These are phyloP conservation scores for Stygiomarasmius scandens DNA, from an alignment of 1,284 basidiomycete species.

Conservation along the genomic window DNA sequence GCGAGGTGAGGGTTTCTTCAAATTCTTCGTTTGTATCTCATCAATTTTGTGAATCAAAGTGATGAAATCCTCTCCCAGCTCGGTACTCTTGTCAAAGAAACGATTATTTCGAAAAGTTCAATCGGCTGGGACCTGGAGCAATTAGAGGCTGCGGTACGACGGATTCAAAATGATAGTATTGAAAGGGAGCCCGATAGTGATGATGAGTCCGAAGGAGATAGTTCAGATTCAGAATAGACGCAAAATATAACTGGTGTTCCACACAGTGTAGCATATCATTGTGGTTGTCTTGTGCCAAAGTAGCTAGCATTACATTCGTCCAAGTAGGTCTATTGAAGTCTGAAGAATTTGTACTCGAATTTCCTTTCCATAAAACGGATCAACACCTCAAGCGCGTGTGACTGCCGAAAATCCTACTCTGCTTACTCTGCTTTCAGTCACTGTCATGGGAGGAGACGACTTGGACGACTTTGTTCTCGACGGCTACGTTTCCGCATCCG, in stretches of 20 bases:
- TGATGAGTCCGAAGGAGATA: slow-evolving; percentile 44
- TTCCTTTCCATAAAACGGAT: no score
- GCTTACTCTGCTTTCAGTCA: no score
- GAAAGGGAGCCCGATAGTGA: slow-evolving; percentile 57
- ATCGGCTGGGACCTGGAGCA: slow-evolving; percentile 72
- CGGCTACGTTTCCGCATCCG: slow-evolving; percentile 64
- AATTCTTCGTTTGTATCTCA: slow-evolving; percentile 6
- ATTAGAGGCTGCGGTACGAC: slow-evolving; percentile 59
- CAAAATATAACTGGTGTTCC: no score
- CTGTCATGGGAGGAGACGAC: slow-evolving; percentile 63
- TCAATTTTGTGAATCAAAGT: slow-evolving; percentile 40
- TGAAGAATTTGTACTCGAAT: no score
- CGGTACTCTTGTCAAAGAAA: slow-evolving; percentile 40
- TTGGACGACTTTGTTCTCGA: slow-evolving; percentile 79
- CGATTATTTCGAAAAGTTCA: slow-evolving; percentile 50
- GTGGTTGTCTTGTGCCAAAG: no score
- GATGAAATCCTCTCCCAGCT: slow-evolving; percentile 55
- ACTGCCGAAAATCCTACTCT: no score
- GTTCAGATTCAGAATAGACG: no score
- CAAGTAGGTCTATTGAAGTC: no score
- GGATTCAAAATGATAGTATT: slow-evolving; percentile 23
- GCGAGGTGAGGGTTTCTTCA: slow-evolving; percentile 49
- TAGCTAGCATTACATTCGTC: no score
- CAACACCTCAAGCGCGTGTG: no score
- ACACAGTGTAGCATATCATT: no score